phyloP scores from a whole-genome alignment of 495 filamentous ascomycete genomes.

The Lophiostoma macrostomum region DNA sequence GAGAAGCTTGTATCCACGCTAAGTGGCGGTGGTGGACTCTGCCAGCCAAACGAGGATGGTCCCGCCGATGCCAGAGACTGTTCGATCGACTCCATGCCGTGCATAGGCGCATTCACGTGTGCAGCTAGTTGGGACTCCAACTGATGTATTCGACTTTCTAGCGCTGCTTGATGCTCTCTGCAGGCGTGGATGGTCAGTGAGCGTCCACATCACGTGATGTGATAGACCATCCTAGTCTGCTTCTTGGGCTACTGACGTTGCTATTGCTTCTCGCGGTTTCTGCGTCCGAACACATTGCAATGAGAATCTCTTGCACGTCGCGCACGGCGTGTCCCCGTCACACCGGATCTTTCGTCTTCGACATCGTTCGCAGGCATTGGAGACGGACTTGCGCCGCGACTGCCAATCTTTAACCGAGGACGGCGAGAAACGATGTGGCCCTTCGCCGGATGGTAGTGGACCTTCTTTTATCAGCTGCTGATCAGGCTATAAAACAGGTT shows the following conservation, averaged over 20 bases:
- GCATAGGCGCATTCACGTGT: conserved; percentile 25
- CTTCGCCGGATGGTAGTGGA: conserved; percentile 18
- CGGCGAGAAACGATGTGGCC: conserved; percentile 16
- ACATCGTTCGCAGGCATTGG: conserved; percentile 27
- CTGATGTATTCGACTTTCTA: conserved; percentile 28
- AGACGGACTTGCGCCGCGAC: conserved; percentile 25
- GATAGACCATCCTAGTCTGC: no score
- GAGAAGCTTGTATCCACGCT: conserved; percentile 17
- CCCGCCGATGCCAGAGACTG: conserved; percentile 7
- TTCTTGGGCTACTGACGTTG: conserved; percentile 17
- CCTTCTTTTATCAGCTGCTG: conserved; percentile 11
- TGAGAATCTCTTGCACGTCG: conserved; percentile 26
- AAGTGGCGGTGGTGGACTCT: conserved; percentile 11
- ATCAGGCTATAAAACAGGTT: not conserved
- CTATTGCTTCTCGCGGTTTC: conserved; percentile 21
- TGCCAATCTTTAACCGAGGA: conserved; percentile 19
- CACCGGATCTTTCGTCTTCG: conserved; percentile 24
- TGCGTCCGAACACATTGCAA: conserved; percentile 21
- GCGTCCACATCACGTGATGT: conserved; percentile 14
- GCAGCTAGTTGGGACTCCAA: conserved; percentile 22
- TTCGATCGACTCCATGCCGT: conserved; percentile 27
- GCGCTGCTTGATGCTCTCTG: conserved; percentile 25
- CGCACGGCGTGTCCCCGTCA: conserved; percentile 27
- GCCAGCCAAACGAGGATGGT: conserved; percentile 15
- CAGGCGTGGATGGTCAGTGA: conserved; percentile 4